These are phyloP conservation scores for Plantago coronopus DNA, from an alignment of 305 asterid genomes.

Conservation along the genomic window DNA sequence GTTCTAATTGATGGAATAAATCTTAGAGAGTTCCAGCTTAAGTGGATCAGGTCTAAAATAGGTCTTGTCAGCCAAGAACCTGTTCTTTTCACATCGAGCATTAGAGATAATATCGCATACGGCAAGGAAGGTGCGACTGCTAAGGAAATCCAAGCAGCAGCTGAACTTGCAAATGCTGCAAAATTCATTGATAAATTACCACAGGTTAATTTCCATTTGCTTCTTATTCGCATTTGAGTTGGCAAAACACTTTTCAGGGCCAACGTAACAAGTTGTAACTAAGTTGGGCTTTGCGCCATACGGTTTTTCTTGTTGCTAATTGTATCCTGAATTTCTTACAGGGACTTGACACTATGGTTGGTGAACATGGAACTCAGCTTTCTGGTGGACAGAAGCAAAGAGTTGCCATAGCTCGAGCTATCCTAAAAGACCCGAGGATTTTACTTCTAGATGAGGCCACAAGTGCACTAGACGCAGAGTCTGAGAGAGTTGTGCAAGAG, in stretches of 20 bases:
- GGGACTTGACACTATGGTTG: constrained; percentile 70
- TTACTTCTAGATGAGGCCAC: constrained; percentile 74
- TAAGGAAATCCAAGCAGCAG: constrained; percentile 52
- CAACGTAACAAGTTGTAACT: background rate
- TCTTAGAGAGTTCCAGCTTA: constrained; percentile 59
- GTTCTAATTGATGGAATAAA: constrained; percentile 53
- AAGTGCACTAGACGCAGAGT: constrained; percentile 68
- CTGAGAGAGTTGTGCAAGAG: constrained; percentile 62
- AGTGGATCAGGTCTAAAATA: constrained; percentile 63
- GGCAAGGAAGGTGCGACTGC: constrained; percentile 63
- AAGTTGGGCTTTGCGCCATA: background rate
- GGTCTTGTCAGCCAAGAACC: constrained; percentile 83
- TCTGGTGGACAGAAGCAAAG: constrained; percentile 86
- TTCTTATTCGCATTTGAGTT: background rate
- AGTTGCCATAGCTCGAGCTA: constrained; percentile 70
- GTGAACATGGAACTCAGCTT: constrained; percentile 74
- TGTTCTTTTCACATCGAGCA: constrained; percentile 60
- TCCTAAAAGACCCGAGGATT: constrained; percentile 59
- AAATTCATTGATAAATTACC: constrained; percentile 68
- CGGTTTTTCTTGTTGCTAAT: background rate
- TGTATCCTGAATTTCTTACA: constrained; percentile 15
- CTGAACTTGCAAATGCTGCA: constrained; percentile 63
- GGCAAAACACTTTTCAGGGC: background rate
- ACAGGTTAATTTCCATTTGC: constrained; percentile 34
- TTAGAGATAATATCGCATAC: constrained; percentile 60